Percentiles rank a stretch among this genome's conserved stretches.
Evolutionary conservation across 2,329 filamentous ascomycete species (phyloP).

Genomic region (Sphaceloma murrayae): DNA sequence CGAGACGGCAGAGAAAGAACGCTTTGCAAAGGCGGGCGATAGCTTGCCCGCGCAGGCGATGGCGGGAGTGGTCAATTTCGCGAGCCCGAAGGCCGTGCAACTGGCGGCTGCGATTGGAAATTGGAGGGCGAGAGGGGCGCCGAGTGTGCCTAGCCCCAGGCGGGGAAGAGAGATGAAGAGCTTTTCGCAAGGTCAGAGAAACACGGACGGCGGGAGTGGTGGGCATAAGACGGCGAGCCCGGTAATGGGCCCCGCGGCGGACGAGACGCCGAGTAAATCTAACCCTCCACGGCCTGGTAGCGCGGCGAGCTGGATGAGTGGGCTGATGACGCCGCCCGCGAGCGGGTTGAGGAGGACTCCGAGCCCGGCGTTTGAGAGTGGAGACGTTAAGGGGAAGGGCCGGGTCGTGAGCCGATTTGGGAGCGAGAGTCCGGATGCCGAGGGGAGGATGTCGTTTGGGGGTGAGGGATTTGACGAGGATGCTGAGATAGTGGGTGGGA

Average conservation of each 20-base stretch:
- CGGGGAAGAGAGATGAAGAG: not conserved
- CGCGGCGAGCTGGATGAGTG: constrained; percentile 58
- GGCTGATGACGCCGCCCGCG: constrained; percentile 81
- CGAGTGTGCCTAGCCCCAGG: constrained; percentile 3
- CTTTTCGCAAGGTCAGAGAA: too few relatives aligned
- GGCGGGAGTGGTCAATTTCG: constrained; percentile 64
- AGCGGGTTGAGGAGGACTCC: constrained; percentile 59
- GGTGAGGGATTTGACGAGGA: constrained; percentile 14
- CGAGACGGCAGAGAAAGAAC: constrained; percentile 92
- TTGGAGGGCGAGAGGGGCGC: constrained; percentile 51
- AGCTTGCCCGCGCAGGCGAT: constrained; percentile 50
- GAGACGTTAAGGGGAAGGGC: too few relatives aligned
- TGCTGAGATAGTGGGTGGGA: constrained; percentile 14
- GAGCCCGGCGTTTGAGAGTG: constrained; percentile 27
- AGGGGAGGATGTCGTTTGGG: constrained; percentile 1
- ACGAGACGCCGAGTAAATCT: constrained; percentile 45
- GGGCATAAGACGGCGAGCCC: too few relatives aligned
- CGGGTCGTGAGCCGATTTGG: constrained; percentile 16
- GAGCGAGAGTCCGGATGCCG: constrained; percentile 17
- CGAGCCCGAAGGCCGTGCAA: constrained; percentile 74
- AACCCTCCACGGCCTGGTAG: constrained; percentile 41
- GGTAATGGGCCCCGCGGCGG: too few relatives aligned
- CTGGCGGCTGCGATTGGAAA: constrained; percentile 96
- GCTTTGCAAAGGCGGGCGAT: constrained; percentile 56
- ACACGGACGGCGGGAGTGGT: too few relatives aligned